Conservation (phyloP, 176 grass and related monocot genomes). For the Phoenix dactylifera region DNA sequence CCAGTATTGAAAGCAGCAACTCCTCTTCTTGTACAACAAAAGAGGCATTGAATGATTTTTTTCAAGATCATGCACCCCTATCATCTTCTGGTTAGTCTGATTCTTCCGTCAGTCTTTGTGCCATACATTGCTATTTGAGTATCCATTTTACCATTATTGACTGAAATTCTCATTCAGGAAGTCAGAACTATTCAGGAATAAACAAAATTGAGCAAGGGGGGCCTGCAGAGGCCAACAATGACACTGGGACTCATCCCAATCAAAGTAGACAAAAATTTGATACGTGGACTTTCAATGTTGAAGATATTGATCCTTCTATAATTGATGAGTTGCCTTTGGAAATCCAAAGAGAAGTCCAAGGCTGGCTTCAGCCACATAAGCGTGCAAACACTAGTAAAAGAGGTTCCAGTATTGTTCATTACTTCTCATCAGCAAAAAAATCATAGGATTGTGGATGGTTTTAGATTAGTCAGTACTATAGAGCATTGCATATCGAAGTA, state of each 20-base stretch:
- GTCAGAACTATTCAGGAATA: constrained; percentile 21
- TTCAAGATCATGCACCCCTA: constrained; percentile 15
- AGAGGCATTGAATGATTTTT: constrained; percentile 14
- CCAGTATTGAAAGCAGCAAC: constrained; percentile 46
- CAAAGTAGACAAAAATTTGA: constrained; percentile 11
- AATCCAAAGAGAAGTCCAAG: constrained; percentile 69
- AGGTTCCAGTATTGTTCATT: constrained; percentile 60
- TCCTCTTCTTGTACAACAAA: constrained; percentile 24
- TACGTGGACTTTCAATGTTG: constrained; percentile 47
- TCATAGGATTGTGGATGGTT: too few species aligned
- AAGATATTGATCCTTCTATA: constrained; percentile 78
- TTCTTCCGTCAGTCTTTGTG: neutral
- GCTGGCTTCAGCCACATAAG: constrained; percentile 60
- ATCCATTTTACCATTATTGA: neutral
- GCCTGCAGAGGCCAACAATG: neutral
- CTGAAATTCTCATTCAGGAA: constrained; percentile 7
- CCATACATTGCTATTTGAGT: too few species aligned
- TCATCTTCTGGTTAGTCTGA: constrained; percentile 20
- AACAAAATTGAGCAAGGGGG: constrained; percentile 20
- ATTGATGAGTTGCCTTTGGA: constrained; percentile 76
- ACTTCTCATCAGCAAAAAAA: constrained; percentile 48
- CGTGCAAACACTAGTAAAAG: constrained; percentile 32
- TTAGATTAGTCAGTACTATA: too few species aligned
- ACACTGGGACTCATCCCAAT: neutral
- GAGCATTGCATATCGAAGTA: too few species aligned